Conservation (phyloP, 2,329 filamentous ascomycete species). For the Xylariales sp. region DNA sequence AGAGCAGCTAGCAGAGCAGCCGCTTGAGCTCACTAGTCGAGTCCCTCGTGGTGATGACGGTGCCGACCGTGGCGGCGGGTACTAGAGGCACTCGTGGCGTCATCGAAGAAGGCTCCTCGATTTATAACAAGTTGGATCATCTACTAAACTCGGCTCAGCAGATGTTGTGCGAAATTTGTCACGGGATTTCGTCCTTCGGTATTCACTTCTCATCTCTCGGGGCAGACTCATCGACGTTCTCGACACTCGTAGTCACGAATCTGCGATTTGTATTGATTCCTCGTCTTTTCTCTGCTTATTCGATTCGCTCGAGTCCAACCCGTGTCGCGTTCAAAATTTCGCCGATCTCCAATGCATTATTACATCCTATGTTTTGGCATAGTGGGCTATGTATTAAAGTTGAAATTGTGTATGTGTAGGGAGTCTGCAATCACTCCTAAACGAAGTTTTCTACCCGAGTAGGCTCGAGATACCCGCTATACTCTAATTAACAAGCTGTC, state of each 20-base stretch:
- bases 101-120: constrained; percentile 18
- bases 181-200: neutral
- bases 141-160: neutral
- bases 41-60: constrained; percentile 46
- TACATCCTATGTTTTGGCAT: neutral
- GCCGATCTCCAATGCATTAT: neutral
- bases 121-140: constrained; percentile 3
- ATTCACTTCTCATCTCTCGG: neutral
- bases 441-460: neutral
- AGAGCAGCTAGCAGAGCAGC: constrained; percentile 37
- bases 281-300: neutral
- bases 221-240: neutral
- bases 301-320: neutral
- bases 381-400: constrained; percentile 6
- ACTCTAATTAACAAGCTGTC: neutral
- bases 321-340: neutral
- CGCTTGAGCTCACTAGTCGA: constrained; percentile 34
- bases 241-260: neutral
- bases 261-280: neutral
- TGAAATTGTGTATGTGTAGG: constrained; percentile 14
- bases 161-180: neutral
- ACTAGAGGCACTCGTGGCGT: constrained; percentile 31
- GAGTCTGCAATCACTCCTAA: neutral
- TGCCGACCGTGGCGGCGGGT: constrained; percentile 31
- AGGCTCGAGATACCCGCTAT: neutral